Conservation (phyloP, 23 red algal genomes). For the Cyanidium caldarium region DNA sequence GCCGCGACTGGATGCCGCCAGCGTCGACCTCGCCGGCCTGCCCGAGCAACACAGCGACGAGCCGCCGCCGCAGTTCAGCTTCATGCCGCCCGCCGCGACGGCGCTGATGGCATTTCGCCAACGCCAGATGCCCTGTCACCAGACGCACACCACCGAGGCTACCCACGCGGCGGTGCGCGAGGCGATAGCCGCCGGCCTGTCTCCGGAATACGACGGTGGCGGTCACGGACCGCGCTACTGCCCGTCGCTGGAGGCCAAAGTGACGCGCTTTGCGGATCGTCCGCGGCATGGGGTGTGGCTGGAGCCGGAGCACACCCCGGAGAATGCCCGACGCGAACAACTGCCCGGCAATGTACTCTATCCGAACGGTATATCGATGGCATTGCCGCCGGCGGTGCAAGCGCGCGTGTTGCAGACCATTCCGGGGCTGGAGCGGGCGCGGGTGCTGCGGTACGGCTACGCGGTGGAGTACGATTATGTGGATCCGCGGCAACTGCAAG, state of each 20-base stretch:
- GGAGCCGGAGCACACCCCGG: constrained; percentile 24
- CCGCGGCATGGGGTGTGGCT: constrained; percentile 50
- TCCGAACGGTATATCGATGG: constrained; percentile 49
- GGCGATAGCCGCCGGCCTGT: neutral
- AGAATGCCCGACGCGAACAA: neutral
- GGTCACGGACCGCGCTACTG: constrained; percentile 41
- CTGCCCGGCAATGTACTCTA: constrained; percentile 11
- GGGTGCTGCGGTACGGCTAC: constrained; percentile 32
- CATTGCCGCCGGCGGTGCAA: constrained; percentile 33
- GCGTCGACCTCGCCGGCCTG: constrained; percentile 24
- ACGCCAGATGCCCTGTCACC: constrained; percentile 8
- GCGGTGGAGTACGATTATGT: constrained; percentile 73
- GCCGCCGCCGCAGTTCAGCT: constrained; percentile 21
- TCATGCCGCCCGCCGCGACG: constrained; percentile 3
- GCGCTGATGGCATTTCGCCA: neutral
- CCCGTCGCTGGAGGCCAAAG: constrained; percentile 46
- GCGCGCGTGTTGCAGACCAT: constrained; percentile 34
- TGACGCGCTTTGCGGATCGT: constrained; percentile 32
- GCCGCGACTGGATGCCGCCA: constrained; percentile 18
- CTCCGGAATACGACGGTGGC: neutral
- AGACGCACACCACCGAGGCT: constrained; percentile 10
- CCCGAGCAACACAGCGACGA: constrained; percentile 15
- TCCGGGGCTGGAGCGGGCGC: constrained; percentile 37
- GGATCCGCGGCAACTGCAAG: neutral
- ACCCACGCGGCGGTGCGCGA: constrained; percentile 38